Conservation (phyloP, 2,329 filamentous ascomycete genomes). For the Cytospora paraplurivora region DNA sequence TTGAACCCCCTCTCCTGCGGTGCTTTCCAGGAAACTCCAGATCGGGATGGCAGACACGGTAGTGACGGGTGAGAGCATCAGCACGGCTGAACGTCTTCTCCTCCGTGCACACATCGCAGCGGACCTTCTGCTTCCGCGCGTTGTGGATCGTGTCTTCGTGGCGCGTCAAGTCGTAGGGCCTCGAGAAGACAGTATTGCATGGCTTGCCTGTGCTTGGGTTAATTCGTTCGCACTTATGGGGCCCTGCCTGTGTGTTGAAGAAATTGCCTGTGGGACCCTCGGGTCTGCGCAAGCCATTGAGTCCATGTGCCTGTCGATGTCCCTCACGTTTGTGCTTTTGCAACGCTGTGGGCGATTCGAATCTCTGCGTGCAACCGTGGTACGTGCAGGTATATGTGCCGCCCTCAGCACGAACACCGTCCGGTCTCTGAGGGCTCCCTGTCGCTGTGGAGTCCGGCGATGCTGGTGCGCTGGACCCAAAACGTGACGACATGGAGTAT, state of each 20-base stretch:
- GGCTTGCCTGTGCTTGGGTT: constrained; percentile 95
- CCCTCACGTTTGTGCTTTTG: constrained; percentile 96
- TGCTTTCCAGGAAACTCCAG: constrained; percentile 75
- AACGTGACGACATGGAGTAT: constrained; percentile 38
- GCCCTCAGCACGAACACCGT: constrained; percentile 68
- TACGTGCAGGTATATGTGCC: constrained; percentile 97
- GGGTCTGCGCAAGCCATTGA: constrained; percentile 41
- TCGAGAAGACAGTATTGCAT: constrained; percentile 90
- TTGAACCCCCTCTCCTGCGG: constrained; percentile 40
- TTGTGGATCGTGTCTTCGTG: constrained; percentile 99
- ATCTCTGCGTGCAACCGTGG: constrained; percentile 84
- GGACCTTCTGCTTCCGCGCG: constrained; percentile 88
- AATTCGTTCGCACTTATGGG: constrained; percentile 88
- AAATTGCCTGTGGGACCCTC: constrained; percentile 53
- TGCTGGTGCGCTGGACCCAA: constrained; percentile 49
- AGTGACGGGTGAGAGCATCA: constrained; percentile 91
- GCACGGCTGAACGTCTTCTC: constrained; percentile 97
- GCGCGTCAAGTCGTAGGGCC: constrained; percentile 93
- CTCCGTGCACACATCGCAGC: constrained; percentile 88
- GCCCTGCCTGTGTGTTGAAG: constrained; percentile 86
- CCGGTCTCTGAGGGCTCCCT: constrained; percentile 53
- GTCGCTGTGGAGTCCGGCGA: constrained; percentile 37
- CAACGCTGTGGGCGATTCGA: constrained; percentile 81
- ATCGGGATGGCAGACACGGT: constrained; percentile 91
- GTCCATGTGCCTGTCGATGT: constrained; percentile 72